Percentiles rank a stretch among this genome's conserved stretches.
phyloP scores from a whole-genome alignment of 1,284 basidiomycete genomes.

The Malassezia caprae region DNA sequence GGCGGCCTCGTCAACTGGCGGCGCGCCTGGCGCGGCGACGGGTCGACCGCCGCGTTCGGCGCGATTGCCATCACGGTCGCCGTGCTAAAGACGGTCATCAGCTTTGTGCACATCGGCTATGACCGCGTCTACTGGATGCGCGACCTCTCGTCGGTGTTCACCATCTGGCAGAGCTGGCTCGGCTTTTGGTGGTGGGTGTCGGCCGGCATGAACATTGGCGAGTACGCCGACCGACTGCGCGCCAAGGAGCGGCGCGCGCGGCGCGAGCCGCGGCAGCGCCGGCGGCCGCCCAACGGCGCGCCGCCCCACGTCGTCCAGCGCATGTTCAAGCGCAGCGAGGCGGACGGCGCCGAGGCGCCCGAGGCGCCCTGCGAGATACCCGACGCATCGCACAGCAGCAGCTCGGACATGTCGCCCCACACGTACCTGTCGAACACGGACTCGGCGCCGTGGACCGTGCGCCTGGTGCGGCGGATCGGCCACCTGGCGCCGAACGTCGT shows the following conservation, averaged over 20 bases:
- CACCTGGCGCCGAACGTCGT: neutral
- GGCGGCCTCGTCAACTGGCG: conserved; percentile 78
- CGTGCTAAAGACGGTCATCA: conserved; percentile 39
- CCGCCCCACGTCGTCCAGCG: neutral
- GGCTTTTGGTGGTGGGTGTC: conserved; percentile 49
- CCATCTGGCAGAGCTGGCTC: conserved; percentile 47
- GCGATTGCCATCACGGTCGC: conserved; percentile 48
- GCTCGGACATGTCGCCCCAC: neutral
- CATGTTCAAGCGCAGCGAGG: neutral
- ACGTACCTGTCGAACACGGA: neutral
- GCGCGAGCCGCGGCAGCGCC: neutral
- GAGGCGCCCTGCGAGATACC: neutral
- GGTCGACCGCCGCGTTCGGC: conserved; percentile 89
- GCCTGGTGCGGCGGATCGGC: neutral
- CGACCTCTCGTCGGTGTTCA: conserved; percentile 41
- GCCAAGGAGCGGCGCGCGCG: conserved; percentile 3
- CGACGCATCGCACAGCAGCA: neutral
- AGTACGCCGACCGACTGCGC: conserved; percentile 42
- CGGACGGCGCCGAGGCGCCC: neutral
- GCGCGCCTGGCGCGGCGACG: conserved; percentile 79
- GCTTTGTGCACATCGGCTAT: conserved; percentile 43
- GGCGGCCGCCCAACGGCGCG: neutral
- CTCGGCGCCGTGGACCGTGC: conserved; percentile 4
- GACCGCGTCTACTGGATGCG: conserved; percentile 47
- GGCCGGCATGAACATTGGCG: conserved; percentile 47